These are phyloP conservation scores for Fragilaria crotonensis DNA, from an alignment of 108 stramenopile species.

Conservation along the genomic window DNA sequence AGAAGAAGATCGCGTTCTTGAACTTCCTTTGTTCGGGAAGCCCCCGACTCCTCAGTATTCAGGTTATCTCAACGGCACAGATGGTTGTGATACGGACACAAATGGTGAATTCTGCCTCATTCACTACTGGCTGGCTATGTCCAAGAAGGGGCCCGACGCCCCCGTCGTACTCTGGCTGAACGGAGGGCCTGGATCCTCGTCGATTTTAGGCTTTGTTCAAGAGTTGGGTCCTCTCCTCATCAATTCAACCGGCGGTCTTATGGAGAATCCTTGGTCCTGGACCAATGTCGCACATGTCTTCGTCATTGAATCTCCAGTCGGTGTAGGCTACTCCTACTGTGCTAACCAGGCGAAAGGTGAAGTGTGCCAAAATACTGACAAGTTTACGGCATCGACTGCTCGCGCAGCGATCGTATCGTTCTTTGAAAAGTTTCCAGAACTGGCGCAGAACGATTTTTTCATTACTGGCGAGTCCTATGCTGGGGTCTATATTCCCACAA, in stretches of 20 bases:
- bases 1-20: constrained; percentile 32
- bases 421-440: constrained; percentile 74
- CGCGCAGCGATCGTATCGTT: constrained; percentile 60
- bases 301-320: constrained; percentile 73
- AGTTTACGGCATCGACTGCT: constrained; percentile 58
- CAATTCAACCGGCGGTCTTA: constrained; percentile 41
- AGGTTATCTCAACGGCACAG: constrained; percentile 46
- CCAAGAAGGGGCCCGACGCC: constrained; percentile 20
- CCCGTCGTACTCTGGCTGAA: constrained; percentile 56
- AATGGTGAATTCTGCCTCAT: constrained; percentile 43
- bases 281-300: constrained; percentile 59
- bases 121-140: constrained; percentile 54
- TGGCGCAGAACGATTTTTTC: constrained; percentile 53
- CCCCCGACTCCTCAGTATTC: constrained; percentile 48
- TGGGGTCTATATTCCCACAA: constrained; percentile 82
- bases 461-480: constrained; percentile 86
- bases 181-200: constrained; percentile 46
- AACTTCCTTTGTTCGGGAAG: constrained; percentile 39
- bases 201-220: constrained; percentile 47
- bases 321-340: constrained; percentile 82
- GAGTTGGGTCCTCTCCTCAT: constrained; percentile 52
- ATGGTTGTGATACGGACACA: constrained; percentile 33
- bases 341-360: constrained; percentile 23
- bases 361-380: constrained; percentile 63
- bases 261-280: constrained; percentile 62